Conservation (phyloP, 1,284 basidiomycete species). For the Ganoderma lingzhi region DNA sequence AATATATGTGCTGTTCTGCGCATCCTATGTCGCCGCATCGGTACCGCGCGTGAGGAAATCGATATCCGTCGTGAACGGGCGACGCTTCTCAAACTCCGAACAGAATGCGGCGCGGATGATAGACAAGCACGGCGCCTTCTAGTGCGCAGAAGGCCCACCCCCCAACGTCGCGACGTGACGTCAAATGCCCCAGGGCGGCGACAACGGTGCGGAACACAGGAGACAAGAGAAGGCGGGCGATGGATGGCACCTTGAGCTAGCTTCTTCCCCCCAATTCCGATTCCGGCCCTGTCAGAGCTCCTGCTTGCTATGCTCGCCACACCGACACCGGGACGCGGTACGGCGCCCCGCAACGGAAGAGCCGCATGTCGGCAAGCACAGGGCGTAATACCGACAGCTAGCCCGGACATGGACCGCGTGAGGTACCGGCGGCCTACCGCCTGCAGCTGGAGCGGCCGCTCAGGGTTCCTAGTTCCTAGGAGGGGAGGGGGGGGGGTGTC, state of each 20-base stretch:
- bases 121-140: not conserved
- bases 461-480: not conserved
- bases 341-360: slow-evolving; percentile 1
- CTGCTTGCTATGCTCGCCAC: not conserved
- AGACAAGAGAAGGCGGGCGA: not conserved
- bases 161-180: not conserved
- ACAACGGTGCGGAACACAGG: not conserved
- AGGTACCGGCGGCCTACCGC: not conserved
- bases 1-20: not conserved
- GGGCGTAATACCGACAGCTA: not conserved
- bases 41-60: slow-evolving; percentile 6
- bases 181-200: not conserved
- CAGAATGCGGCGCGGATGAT: not conserved
- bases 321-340: not conserved
- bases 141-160: not conserved
- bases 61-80: not conserved
- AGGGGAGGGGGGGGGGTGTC: not conserved
- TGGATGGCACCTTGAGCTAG: no score
- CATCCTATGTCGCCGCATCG: not conserved
- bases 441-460: not conserved
- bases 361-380: not conserved
- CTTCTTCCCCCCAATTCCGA: not conserved
- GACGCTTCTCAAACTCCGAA: not conserved
- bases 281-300: not conserved
- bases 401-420: not conserved